phyloP scores from a whole-genome alignment of 805 yeast species.

The Candida namnaoensis region DNA sequence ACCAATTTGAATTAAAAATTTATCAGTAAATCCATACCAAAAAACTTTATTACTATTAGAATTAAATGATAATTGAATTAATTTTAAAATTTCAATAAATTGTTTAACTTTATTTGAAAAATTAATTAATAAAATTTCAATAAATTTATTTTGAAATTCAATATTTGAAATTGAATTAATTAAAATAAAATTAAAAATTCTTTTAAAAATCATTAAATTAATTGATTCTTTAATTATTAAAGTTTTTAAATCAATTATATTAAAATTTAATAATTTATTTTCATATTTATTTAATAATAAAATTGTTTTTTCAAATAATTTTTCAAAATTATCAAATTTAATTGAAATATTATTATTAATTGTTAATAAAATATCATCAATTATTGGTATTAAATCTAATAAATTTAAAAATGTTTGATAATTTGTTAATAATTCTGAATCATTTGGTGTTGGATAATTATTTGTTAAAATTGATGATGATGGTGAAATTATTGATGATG shows the following conservation, averaged over 20 bases:
- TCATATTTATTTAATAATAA: conserved; percentile 5
- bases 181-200: background rate
- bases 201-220: no score
- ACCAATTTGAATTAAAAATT: background rate
- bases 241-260: background rate
- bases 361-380: conserved; percentile 12
- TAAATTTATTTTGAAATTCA: background rate
- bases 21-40: background rate
- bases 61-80: no score
- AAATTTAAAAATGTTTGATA: conserved; percentile 7
- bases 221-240: background rate
- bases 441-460: conserved; percentile 1
- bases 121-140: background rate
- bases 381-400: background rate
- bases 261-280: no score
- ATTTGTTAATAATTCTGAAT: conserved; percentile 11
- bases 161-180: background rate
- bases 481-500: background rate
- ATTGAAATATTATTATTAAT: conserved; percentile 16
- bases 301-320: conserved; percentile 7
- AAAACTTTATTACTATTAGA: background rate
- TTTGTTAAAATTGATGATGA: background rate
- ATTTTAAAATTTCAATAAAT: no score
- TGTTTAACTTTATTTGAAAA: no score
- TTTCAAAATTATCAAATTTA: conserved; percentile 15